Conservation (phyloP, 2,329 filamentous ascomycete genomes). For the Knoxdaviesia capensis region DNA sequence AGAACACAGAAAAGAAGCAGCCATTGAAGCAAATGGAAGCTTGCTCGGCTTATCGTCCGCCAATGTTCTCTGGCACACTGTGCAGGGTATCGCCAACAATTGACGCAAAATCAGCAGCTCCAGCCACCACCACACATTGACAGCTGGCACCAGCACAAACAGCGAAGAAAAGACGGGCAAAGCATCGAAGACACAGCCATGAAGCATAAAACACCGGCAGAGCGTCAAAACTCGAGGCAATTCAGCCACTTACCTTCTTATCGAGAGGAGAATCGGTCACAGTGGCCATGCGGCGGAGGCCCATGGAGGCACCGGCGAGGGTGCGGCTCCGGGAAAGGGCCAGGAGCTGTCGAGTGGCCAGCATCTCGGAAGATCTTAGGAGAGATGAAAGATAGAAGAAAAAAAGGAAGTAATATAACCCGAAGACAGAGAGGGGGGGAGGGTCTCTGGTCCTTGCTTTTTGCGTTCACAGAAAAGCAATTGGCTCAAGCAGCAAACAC, state of each 20-base stretch:
- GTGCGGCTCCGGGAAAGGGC: conserved; percentile 43
- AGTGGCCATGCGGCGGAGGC: conserved; percentile 60
- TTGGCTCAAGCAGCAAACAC: no score
- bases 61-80: no score
- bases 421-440: neutral
- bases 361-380: no score
- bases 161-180: no score
- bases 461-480: no score
- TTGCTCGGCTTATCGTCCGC: no score
- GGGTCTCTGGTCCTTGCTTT: conserved; percentile 1
- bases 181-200: neutral
- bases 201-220: neutral
- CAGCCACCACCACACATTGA: no score
- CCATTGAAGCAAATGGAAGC: no score
- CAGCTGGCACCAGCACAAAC: no score
- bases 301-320: conserved; percentile 32
- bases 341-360: conserved; percentile 52
- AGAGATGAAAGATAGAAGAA: conserved; percentile 2
- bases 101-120: no score
- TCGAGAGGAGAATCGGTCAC: conserved; percentile 71
- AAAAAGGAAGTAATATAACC: neutral
- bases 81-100: no score
- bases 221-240: neutral
- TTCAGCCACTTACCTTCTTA: conserved; percentile 46
- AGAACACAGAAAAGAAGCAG: no score